Percentiles rank a stretch among this genome's conserved stretches.
Evolutionary conservation across 306 rosid genomes (phyloP).

Genomic region (Fragaria iinumae): DNA sequence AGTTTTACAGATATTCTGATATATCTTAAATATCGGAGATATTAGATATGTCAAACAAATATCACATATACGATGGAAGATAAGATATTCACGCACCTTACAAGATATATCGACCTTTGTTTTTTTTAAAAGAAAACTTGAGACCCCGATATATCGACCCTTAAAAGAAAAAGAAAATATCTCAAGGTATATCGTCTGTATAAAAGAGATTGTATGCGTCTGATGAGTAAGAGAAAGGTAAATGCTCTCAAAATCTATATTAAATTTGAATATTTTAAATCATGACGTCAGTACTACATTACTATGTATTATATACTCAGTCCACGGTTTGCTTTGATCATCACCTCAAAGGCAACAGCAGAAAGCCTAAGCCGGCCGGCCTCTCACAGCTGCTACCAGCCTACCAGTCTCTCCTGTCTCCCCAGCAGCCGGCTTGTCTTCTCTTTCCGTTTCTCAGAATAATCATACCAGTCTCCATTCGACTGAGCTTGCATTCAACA

Average conservation of each 20-base stretch:
- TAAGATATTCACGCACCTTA: no score
- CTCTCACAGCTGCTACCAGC: slow-evolving; percentile 22
- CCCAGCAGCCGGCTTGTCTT: slow-evolving; percentile 22
- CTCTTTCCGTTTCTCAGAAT: slow-evolving; percentile 8
- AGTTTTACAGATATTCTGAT: no score
- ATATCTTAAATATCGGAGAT: no score
- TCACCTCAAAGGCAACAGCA: slow-evolving; percentile 18
- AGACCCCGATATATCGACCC: no score
- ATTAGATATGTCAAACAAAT: no score
- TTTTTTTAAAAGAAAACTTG: no score
- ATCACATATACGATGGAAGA: no score
- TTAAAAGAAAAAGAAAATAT: no score
- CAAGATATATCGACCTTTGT: no score
- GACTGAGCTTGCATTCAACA: not conserved
- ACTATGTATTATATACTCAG: slow-evolving; percentile 29
- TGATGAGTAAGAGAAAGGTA: no score
- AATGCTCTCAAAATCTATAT: not conserved
- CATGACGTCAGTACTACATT: slow-evolving; percentile 20
- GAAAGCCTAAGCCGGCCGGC: slow-evolving; percentile 56
- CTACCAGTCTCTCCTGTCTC: slow-evolving; percentile 24
- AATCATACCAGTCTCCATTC: not conserved
- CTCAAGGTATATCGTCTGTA: no score
- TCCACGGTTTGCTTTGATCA: slow-evolving; percentile 47
- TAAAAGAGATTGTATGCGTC: no score
- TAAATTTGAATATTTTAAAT: not conserved